Percentiles rank a stretch among this genome's conserved stretches.
phyloP scores from a whole-genome alignment of 1,284 basidiomycete genomes.

The Ganoderma lucidum region DNA sequence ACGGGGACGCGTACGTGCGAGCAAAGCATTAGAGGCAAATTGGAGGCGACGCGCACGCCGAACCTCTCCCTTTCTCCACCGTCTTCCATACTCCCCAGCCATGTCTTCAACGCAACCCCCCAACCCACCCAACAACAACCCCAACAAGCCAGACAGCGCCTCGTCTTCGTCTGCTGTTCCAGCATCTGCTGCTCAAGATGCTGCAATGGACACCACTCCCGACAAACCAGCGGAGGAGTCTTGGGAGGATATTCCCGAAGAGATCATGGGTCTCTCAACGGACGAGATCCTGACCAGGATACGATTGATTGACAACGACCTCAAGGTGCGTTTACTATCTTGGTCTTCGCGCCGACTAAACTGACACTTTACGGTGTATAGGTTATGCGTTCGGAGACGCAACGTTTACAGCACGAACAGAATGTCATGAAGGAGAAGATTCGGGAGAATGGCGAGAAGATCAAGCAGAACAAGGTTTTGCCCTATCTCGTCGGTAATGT shows the following conservation, averaged over 20 bases:
- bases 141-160: conserved; percentile 58
- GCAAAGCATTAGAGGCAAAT: conserved; percentile 9
- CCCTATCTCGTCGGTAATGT: conserved; percentile 99
- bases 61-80: conserved; percentile 23
- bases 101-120: conserved; percentile 76
- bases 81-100: conserved; percentile 27
- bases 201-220: conserved; percentile 76
- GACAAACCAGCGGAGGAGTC: conserved; percentile 77
- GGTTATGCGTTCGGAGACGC: conserved; percentile 69
- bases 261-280: conserved; percentile 74
- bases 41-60: conserved; percentile 11
- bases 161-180: conserved; percentile 44
- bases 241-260: conserved; percentile 86
- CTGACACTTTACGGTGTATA: conserved; percentile 41
- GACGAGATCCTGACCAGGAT: conserved; percentile 90
- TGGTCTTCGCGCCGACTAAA: no score
- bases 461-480: conserved; percentile 86
- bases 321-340: conserved; percentile 68
- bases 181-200: conserved; percentile 46
- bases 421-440: no score
- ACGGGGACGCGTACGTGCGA: conserved; percentile 35
- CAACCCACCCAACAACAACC: conserved; percentile 53
- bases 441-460: no score
- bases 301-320: conserved; percentile 93
- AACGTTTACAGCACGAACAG: no score